Evolutionary conservation across 2,329 filamentous ascomycete genomes (phyloP), one percentile per base, ranked within the genome.

Genomic region (Penicillium sp.): DNA sequence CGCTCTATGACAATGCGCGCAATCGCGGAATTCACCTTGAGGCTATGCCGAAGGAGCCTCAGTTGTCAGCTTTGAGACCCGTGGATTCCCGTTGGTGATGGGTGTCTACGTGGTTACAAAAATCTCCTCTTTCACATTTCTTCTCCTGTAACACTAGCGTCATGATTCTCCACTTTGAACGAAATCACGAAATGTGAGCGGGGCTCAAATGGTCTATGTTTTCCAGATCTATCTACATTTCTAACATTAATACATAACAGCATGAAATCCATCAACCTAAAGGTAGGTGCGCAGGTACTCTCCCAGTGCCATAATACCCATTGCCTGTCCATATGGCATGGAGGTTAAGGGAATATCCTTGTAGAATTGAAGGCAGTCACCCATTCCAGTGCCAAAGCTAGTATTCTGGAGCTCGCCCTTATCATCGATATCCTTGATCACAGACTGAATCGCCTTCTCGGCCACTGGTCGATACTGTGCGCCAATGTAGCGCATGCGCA

Each of bases 311-410:
- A 93, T 92, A 61, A 92, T 91, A 0, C 88, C 90, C 90, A 93
- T 92, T 0, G 89, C 88, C 72, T 93, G 90, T 0, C 90, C 90
- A 66, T 93, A 93, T 7, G 90, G 90, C 90, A 93, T 93, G 65
- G 87, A 88, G 2, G 90, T 93, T 60, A 88, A 75, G 1, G 86
- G 82, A 57, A 93, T 92, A 61, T 90, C 84, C 73, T 89, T 88
- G 69, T 93, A 93, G 72, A 91, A 88, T 75, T 92, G 84, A 69
- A 92, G 72, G 56, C 83, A 82, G 62, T 85, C 80, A 0, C 90
- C 90, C 89, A 93, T 92, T 0, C 80, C 88, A 0, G 90, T 93
- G 0, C 90, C 90, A 68, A 93, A 93, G 62, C 88, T 91, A 1
- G 88, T 89, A 68, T 92, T 86, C 48, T 83, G 77, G 68, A 93